Evolutionary conservation across 805 yeast species (phyloP).

Genomic region (Candida boleticola): DNA sequence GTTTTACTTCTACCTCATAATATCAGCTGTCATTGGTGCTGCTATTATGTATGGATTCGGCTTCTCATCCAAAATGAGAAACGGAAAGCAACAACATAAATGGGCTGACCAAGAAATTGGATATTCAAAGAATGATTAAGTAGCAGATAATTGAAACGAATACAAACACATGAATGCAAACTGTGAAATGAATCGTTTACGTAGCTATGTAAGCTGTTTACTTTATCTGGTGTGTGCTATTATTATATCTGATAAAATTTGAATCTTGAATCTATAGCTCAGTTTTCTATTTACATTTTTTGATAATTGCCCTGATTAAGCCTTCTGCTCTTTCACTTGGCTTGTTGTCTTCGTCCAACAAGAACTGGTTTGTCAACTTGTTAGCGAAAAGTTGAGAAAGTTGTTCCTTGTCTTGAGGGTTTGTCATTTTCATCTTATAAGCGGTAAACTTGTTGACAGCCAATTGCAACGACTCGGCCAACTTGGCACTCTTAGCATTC

Average conservation of each 20-base stretch:
- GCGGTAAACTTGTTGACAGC: slow-evolving; percentile 72
- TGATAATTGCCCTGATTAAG: slow-evolving; percentile 39
- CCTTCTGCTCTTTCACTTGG: slow-evolving; percentile 24
- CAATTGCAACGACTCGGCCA: slow-evolving; percentile 61
- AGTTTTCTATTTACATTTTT: slow-evolving; percentile 24
- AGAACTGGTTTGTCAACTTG: slow-evolving; percentile 24
- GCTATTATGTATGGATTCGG: not conserved
- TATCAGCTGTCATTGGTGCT: not conserved
- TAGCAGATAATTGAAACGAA: not conserved
- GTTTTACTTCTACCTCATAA: not conserved
- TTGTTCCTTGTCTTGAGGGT: slow-evolving; percentile 25
- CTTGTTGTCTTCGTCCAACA: slow-evolving; percentile 17
- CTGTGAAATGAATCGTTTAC: no score
- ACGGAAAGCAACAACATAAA: slow-evolving; percentile 9
- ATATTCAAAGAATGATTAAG: slow-evolving; percentile 4
- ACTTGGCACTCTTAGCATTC: slow-evolving; percentile 33
- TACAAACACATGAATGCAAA: not conserved
- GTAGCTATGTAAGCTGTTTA: no score
- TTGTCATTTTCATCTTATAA: slow-evolving; percentile 44
- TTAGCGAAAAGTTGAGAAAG: slow-evolving; percentile 29
- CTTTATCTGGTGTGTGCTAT: no score
- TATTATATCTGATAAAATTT: no score
- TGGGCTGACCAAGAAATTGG: slow-evolving; percentile 3
- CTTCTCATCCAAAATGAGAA: not conserved
- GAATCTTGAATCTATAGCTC: no score